Evolutionary conservation across 768 basidiomycete species (phyloP), one percentile per base, ranked within the genome.

Genomic region (Arthromyces matolae): DNA sequence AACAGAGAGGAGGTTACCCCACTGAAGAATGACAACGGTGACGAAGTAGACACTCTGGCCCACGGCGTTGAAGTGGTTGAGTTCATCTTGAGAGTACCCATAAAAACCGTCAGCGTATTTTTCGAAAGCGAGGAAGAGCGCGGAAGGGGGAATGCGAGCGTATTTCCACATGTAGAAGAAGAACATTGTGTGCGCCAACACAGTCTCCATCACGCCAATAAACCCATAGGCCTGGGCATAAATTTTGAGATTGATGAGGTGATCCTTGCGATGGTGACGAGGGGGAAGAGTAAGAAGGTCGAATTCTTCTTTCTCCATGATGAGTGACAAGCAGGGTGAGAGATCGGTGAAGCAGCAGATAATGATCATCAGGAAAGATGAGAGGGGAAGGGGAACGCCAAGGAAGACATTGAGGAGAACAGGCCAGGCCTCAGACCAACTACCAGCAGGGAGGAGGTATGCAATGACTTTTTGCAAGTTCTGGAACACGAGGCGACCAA

Each of bases 341-440:
- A 55, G 50, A 31, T 55, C 53, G 2, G 53, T 55, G 42, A 55
- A 55, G 42, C 53, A 55, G 34, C 53, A 55, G n/a, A 55, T 55
- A 16, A 55, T 46, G 44, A 50, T 39, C 50, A 46, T 46, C 41
- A 52, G 51, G 44, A 45, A 52, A 4, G 78, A 77, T 55, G 73
- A 76, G 36, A 83, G 65, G 10, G 76, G 65, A 44, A 79, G 72
- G 45, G 80, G 81, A 61, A 83, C 75, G 45, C 81, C 81, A 29
- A 81, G 59, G 55, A 81, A 62, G 32, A 81, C 77, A 49, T 79
- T 82, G 39, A 73, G 50, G 13, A 83, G 66, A 42, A 84, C 78
- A 1, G 67, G 68, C 67, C 79, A 72, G 49, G 81, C 73, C 53
- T 83, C 79, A 16, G 78, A 75, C 64, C 80, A 83, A 20, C 73